phyloP scores from a whole-genome alignment of 108 stramenopile genomes.

The Cyclotella atomus region DNA sequence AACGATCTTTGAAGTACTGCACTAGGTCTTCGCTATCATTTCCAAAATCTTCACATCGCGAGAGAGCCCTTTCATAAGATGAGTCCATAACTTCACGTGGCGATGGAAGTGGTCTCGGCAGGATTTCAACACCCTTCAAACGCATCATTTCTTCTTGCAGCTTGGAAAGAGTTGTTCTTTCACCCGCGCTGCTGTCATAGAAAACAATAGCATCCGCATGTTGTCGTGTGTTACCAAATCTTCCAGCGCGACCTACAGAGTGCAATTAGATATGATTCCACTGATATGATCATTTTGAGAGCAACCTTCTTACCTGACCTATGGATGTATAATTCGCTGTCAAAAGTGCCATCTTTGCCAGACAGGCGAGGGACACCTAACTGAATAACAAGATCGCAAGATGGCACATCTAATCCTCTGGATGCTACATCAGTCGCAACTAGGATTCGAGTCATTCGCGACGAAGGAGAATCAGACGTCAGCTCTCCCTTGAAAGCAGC shows the following conservation, averaged over 20 bases:
- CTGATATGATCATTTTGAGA: too few relatives aligned
- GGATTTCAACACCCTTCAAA: constrained; percentile 33
- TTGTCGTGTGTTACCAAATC: constrained; percentile 42
- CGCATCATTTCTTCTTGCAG: constrained; percentile 35
- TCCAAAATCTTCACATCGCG: constrained; percentile 23
- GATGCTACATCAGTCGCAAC: constrained; percentile 59
- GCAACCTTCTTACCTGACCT: constrained; percentile 55
- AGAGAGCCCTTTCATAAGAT: constrained; percentile 46
- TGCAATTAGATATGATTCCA: too few relatives aligned
- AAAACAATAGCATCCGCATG: constrained; percentile 52
- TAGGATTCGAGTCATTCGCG: constrained; percentile 33
- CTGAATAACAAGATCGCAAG: constrained; percentile 48
- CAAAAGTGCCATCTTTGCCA: constrained; percentile 61
- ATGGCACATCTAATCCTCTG: constrained; percentile 52
- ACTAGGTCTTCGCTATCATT: constrained; percentile 17
- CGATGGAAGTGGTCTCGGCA: constrained; percentile 50
- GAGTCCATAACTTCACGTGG: constrained; percentile 53
- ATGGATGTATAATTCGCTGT: constrained; percentile 59
- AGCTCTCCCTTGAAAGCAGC: constrained; percentile 45
- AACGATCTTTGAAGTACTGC: constrained; percentile 35
- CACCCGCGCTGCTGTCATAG: constrained; percentile 47
- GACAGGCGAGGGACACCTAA: constrained; percentile 43
- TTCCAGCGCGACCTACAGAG: too few relatives aligned
- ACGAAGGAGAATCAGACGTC: background rate
- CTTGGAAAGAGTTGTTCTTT: constrained; percentile 31